These are phyloP conservation scores for Typha latifolia DNA, from an alignment of 176 grass and related monocot genomes.

Conservation along the genomic window DNA sequence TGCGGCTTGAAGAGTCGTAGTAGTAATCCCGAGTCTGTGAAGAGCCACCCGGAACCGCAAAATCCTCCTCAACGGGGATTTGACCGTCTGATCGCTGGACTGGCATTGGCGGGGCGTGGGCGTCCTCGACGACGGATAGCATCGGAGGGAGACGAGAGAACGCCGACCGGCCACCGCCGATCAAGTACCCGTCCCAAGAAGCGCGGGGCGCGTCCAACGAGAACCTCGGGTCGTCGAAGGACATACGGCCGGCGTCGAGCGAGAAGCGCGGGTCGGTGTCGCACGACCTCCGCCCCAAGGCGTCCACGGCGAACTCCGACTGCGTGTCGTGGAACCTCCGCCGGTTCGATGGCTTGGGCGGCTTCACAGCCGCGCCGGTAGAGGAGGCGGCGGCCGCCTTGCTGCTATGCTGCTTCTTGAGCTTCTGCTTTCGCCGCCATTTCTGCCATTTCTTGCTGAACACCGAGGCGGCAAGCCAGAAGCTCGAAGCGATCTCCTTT, in stretches of 20 bases:
- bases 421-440: conserved; percentile 88
- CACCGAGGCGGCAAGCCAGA: conserved; percentile 91
- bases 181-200: conserved; percentile 46
- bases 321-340: conserved; percentile 35
- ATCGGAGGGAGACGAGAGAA: conserved; percentile 27
- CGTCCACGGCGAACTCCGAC: conserved; percentile 47
- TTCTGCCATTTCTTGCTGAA: conserved; percentile 99
- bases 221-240: conserved; percentile 47
- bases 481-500: conserved; percentile 89
- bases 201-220: conserved; percentile 37
- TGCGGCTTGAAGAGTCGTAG: conserved; percentile 65
- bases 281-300: conserved; percentile 61
- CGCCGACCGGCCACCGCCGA: conserved; percentile 6
- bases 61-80: conserved; percentile 50
- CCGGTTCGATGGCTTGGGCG: conserved; percentile 42
- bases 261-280: conserved; percentile 94
- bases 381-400: conserved; percentile 42
- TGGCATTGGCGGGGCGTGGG: not conserved
- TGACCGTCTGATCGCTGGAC: conserved; percentile 47
- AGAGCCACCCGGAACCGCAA: conserved; percentile 33
- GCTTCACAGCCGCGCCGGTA: conserved; percentile 32
- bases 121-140: conserved; percentile 36
- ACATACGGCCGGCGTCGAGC: conserved; percentile 82
- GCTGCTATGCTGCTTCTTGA: conserved; percentile 80
- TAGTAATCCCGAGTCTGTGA: conserved; percentile 88